phyloP scores from a whole-genome alignment of 23 red algal species.

The Cyanidioschyzon merolae region DNA sequence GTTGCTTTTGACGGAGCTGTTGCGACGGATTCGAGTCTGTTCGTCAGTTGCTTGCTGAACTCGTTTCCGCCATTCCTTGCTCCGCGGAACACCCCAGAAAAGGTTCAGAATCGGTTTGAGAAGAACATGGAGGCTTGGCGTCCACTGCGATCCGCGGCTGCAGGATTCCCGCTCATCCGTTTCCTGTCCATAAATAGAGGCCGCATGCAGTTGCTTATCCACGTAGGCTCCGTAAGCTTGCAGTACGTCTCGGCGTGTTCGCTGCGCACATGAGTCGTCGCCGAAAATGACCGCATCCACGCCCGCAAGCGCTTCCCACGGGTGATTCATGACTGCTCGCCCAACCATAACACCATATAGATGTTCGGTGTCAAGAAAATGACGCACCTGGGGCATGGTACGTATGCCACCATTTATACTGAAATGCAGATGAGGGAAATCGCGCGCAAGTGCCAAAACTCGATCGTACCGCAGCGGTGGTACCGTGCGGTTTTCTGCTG shows the following conservation, averaged over 20 bases:
- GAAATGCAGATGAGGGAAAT: conserved; percentile 66
- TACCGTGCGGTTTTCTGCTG: conserved; percentile 70
- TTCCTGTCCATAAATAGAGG: not conserved
- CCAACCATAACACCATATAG: conserved; percentile 85
- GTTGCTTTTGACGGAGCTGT: not conserved
- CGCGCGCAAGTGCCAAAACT: conserved; percentile 36
- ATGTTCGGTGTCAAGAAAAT: conserved; percentile 34
- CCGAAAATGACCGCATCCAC: conserved; percentile 60
- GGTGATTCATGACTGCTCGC: conserved; percentile 56
- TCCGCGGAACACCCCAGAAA: conserved; percentile 11
- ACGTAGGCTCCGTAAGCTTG: not conserved
- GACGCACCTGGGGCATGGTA: conserved; percentile 23
- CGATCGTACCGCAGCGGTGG: conserved; percentile 73
- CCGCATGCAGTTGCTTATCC: not conserved
- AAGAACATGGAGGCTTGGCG: conserved; percentile 6
- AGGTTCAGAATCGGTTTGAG: not conserved
- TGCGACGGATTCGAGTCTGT: not conserved
- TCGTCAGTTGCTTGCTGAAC: not conserved
- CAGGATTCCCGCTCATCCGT: no score
- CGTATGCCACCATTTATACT: conserved; percentile 72
- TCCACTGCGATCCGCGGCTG: not conserved
- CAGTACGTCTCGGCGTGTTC: not conserved
- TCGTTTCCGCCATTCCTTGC: not conserved
- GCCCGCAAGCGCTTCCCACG: conserved; percentile 60
- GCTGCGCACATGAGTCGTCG: not conserved